These are phyloP conservation scores for Gossypium thurberi DNA, from an alignment of 345 rosid genomes.

Conservation along the genomic window DNA sequence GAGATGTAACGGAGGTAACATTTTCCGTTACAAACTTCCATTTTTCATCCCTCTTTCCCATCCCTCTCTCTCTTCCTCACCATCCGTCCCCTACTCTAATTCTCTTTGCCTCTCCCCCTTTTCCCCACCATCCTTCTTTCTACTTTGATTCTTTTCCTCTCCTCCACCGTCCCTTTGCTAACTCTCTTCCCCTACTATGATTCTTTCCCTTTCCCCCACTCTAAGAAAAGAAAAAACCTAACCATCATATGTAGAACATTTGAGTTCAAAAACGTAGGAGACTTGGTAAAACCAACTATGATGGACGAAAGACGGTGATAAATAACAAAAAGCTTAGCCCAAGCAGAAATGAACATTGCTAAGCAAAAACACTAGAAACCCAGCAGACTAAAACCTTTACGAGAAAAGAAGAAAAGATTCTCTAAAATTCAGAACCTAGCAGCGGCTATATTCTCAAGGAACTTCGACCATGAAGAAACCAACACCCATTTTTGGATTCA, in stretches of 20 bases:
- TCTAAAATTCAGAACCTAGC: slow-evolving; percentile 33
- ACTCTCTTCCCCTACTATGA: no score
- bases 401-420: neutral
- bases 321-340: slow-evolving; percentile 19
- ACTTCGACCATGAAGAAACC: slow-evolving; percentile 26
- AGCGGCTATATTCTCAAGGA: slow-evolving; percentile 42
- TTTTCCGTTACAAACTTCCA: no score
- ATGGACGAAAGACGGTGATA: neutral
- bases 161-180: no score
- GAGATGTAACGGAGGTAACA: no score
- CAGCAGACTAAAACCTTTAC: slow-evolving; percentile 22
- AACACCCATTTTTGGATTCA: slow-evolving; percentile 17
- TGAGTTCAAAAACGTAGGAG: no score
- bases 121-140: no score
- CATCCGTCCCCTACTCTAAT: no score
- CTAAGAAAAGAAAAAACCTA: slow-evolving; percentile 25
- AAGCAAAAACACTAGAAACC: slow-evolving; percentile 39
- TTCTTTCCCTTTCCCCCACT: slow-evolving; percentile 1
- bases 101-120: no score
- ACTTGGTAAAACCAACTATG: slow-evolving; percentile 3
- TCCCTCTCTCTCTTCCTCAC: no score
- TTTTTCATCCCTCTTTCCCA: no score
- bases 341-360: neutral
- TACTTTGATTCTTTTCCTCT: no score
- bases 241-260: slow-evolving; percentile 24